Evolutionary conservation across 805 yeast genomes (phyloP).

Genomic region (Kodamaea kakaduensis): DNA sequence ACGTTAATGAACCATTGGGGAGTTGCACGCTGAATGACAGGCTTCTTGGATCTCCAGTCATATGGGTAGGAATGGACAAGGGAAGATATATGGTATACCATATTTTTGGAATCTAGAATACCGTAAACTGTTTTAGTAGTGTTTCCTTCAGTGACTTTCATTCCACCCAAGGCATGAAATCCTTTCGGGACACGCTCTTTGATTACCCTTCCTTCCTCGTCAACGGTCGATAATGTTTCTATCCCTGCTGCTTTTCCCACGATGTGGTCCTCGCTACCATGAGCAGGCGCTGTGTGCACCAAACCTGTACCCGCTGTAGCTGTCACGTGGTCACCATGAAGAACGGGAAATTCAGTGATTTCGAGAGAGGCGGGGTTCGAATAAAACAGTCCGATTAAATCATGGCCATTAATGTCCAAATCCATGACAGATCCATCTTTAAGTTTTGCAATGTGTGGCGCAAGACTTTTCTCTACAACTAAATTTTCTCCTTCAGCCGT

Average conservation of each 20-base stretch:
- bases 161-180: slow-evolving; percentile 45
- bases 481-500: slow-evolving; percentile 37
- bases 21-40: slow-evolving; percentile 91
- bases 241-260: slow-evolving; percentile 59
- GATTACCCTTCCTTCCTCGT: slow-evolving; percentile 64
- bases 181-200: slow-evolving; percentile 47
- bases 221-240: slow-evolving; percentile 71
- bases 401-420: slow-evolving; percentile 20
- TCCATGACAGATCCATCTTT: slow-evolving; percentile 14
- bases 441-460: slow-evolving; percentile 32
- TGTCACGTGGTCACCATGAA: slow-evolving; percentile 81
- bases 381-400: slow-evolving; percentile 39
- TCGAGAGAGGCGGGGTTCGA: slow-evolving; percentile 48
- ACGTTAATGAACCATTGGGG: slow-evolving; percentile 97
- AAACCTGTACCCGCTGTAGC: slow-evolving; percentile 85
- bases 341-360: slow-evolving; percentile 46
- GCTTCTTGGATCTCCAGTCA: slow-evolving; percentile 95
- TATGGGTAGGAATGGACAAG: slow-evolving; percentile 87
- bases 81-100: slow-evolving; percentile 48
- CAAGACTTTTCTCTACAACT: slow-evolving; percentile 55
- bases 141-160: slow-evolving; percentile 22
- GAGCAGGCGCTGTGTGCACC: slow-evolving; percentile 97
- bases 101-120: slow-evolving; percentile 36
- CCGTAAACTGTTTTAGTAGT: slow-evolving; percentile 50
- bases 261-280: slow-evolving; percentile 89